Evolutionary conservation across 2,329 filamentous ascomycete genomes (phyloP), one percentile per base, ranked within the genome.

Genomic region (Hymenoscyphus linearis): DNA sequence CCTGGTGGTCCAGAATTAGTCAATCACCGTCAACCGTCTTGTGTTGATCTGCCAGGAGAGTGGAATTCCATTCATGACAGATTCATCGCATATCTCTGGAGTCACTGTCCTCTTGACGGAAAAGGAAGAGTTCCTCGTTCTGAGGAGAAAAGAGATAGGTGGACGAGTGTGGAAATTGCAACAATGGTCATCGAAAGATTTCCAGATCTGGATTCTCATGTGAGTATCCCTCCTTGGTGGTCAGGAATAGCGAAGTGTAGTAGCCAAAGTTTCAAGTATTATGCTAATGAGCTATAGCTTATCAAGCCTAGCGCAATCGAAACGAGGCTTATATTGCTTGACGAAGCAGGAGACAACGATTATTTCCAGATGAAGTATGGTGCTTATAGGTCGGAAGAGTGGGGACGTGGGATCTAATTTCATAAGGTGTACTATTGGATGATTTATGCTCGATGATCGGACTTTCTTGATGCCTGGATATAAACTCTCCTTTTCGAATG

Each of bases 51-150:
- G 3, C 69, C 69, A n/a, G 58, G 36, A 25, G 37, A 55, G 9
- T 70, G 68, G 69, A 63, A 59, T 22, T 3, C 53, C 10, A 62
- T 62, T 31, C 68, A 71, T 35, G 69, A 70, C 34, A 64, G 64
- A 6, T 69, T 70, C 59, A 70, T 71, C 27, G 64, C 68, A 0
- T 71, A 70, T 52, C 63, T 70, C 9, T 64, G 67, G 14, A 71
- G 67, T 0, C 69, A 70, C 53, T 66, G 68, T 1, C 69, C 68
- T 14, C 55, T 70, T 10, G 67, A 68, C 9, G 52, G 50, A 9
- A 55, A 65, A 10, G 67, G 67, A 1, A 58, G 35, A 13, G 54
- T 69, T 4, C 67, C 66, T 18, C 16, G 34, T 9, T 40, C 60
- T 18, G 68, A 69, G 40, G 66, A 66, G 60, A 57, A n/a, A 18